phyloP scores from a whole-genome alignment of 441 rosid species.

The Manihot esculenta region DNA sequence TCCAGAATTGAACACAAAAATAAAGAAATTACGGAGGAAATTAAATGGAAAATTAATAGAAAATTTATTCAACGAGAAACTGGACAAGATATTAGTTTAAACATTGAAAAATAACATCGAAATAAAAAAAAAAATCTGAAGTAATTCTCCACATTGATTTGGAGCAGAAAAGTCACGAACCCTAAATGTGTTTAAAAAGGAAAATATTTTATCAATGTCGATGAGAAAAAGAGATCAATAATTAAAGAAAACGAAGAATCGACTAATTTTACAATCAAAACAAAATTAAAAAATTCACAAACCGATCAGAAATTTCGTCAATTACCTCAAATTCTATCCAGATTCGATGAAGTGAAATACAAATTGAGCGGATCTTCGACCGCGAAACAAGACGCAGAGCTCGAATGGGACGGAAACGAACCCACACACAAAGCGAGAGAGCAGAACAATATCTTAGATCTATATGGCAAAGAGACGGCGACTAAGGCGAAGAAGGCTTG shows the following conservation, averaged over 20 bases:
- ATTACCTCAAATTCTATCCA: slow-evolving; percentile 15
- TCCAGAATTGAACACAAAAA: no score
- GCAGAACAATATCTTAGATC: not conserved
- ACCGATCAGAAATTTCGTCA: not conserved
- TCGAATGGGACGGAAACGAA: not conserved
- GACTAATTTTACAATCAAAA: not conserved
- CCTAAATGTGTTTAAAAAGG: not conserved
- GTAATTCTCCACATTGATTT: not conserved
- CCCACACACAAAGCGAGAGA: not conserved
- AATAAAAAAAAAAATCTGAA: not conserved
- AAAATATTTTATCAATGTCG: not conserved
- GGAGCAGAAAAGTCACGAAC: not conserved
- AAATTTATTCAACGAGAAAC: not conserved
- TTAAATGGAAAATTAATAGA: not conserved
- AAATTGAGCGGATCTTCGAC: slow-evolving; percentile 9
- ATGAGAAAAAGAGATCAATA: not conserved
- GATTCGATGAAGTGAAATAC: slow-evolving; percentile 17
- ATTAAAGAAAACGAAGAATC: not conserved
- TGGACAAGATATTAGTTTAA: not conserved
- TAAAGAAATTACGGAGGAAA: not conserved
- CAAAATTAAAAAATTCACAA: not conserved
- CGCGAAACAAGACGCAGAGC: slow-evolving; percentile 10
- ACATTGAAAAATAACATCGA: not conserved
- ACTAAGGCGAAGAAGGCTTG: not conserved
- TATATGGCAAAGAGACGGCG: slow-evolving; percentile 4